phyloP scores from a whole-genome alignment of 352 stramenopile genomes.

The Globisporangium cylindrosporum region DNA sequence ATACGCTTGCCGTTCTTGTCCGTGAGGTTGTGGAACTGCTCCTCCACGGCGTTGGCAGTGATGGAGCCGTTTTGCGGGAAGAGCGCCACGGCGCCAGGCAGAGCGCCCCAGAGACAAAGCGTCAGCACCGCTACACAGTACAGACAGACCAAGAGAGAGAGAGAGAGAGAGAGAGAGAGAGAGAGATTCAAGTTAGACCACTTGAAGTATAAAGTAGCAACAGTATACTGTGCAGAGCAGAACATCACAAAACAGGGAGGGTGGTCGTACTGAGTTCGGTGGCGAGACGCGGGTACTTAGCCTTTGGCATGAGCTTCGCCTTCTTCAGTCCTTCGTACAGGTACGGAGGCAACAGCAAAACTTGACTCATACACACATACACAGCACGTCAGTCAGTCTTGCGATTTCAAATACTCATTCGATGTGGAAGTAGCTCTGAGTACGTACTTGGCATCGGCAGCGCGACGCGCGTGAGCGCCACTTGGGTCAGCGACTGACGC shows the following conservation, averaged over 20 bases:
- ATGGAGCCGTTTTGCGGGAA: slow-evolving; percentile 82
- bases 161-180: too few relatives aligned
- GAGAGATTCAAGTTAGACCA: not conserved
- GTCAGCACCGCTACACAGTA: slow-evolving; percentile 53
- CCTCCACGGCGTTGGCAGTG: slow-evolving; percentile 55
- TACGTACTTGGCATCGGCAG: slow-evolving; percentile 76
- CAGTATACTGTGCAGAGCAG: not conserved
- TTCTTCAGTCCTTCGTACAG: slow-evolving; percentile 79
- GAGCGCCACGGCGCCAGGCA: slow-evolving; percentile 75
- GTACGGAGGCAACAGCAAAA: slow-evolving; percentile 78
- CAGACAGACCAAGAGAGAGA: not conserved
- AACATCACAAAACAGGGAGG: not conserved
- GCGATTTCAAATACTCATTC: too few relatives aligned
- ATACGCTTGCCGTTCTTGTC: slow-evolving; percentile 58
- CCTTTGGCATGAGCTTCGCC: slow-evolving; percentile 64
- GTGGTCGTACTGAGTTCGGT: slow-evolving; percentile 63
- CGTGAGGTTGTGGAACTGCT: slow-evolving; percentile 54
- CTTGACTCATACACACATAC: slow-evolving; percentile 21
- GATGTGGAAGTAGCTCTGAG: too few relatives aligned
- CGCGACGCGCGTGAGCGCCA: slow-evolving; percentile 74
- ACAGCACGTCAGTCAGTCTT: slow-evolving; percentile 2
- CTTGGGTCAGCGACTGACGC: slow-evolving; percentile 76
- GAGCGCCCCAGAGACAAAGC: slow-evolving; percentile 72
- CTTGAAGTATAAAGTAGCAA: not conserved
- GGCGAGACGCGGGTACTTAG: slow-evolving; percentile 66